Base-by-base conservation (phyloP, 345 rosid genomes). In the Dipteronia sinensis region DNA sequence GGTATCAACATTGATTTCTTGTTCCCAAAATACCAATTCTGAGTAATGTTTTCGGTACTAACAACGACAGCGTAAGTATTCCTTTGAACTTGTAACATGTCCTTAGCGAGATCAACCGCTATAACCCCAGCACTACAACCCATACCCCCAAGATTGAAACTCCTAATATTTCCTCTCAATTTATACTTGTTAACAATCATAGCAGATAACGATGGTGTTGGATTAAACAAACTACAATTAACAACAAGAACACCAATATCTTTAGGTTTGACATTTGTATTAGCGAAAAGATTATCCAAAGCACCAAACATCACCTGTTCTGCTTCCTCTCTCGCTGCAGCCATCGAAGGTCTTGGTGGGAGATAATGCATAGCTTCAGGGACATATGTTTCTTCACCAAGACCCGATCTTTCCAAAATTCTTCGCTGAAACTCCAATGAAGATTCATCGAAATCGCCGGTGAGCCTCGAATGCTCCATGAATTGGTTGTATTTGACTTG, bases 71-170 rank as follows among this genome's bases (percentile, higher is more conserved):
- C 98, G 67, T 85, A 90, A 65, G 94, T 90, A 72, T 92, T 95
- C 83, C 98, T 86, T 79, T 92, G 98, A 81, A 90, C 91, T 87
- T 92, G 98, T 65, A 95, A 49, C 94, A 95, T 77, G 56, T 93
- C 98, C 69, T 90, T 93, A 3, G 97, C 96, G 13, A 95, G 86
- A 84, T 90, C 98, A 75, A 95, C 65, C 12, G 98, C 80, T 72
- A 95, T 93, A 56, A 93, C 93, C 38, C 98, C 95, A 65, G 98
- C 98, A 85, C 98, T 94, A 75, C 98, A 94, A 2, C 98, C 98
- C 97, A 94, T 92, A 0, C 97, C 98, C 23, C 97, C 97, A 64
- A 94, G 88, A 80, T 92, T 94, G 23, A 84, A 92, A 67, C 92
- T 91, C 79, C 82, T 83, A 42, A 92, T 77, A 78, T 92, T 94